These are phyloP conservation scores for Polysphondylium violaceum DNA, from an alignment of 78 protist species.

Conservation along the genomic window DNA sequence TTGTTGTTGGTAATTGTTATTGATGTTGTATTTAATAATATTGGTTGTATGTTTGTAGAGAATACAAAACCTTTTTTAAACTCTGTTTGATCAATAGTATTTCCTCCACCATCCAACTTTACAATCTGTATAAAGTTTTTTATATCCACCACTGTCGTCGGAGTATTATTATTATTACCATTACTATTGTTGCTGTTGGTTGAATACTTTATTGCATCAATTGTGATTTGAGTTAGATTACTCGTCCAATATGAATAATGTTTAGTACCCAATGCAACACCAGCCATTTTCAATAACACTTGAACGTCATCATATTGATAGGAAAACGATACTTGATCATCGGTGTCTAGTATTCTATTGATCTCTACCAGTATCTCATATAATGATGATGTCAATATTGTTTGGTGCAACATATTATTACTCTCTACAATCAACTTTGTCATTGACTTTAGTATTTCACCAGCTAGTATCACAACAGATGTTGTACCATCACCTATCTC, in stretches of 20 bases:
- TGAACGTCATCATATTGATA: background rate
- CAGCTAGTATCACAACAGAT: slow-evolving; percentile 98
- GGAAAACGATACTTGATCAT: no score
- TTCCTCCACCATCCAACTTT: slow-evolving; percentile 5
- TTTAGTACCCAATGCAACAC: slow-evolving; percentile 75
- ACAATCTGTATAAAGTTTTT: slow-evolving; percentile 14
- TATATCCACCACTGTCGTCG: no score
- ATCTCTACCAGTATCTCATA: slow-evolving; percentile 2
- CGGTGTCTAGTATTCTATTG: background rate
- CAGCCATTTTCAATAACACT: slow-evolving; percentile 45
- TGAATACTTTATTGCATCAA: slow-evolving; percentile 29
- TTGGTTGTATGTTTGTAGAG: background rate
- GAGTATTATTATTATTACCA: background rate
- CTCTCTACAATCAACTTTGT: background rate
- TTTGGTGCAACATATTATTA: slow-evolving; percentile 17
- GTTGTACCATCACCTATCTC: slow-evolving; percentile 99
- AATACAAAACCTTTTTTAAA: slow-evolving; percentile 25
- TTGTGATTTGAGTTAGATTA: slow-evolving; percentile 20
- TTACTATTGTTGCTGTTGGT: background rate
- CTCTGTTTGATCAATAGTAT: slow-evolving; percentile 36
- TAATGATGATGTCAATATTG: slow-evolving; percentile 10
- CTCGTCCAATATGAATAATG: slow-evolving; percentile 71
- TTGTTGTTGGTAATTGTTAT: no score
- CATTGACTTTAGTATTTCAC: slow-evolving; percentile 90
- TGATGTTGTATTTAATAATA: background rate